Base-by-base conservation (phyloP, 768 basidiomycete genomes). In the Trametes villosa region DNA sequence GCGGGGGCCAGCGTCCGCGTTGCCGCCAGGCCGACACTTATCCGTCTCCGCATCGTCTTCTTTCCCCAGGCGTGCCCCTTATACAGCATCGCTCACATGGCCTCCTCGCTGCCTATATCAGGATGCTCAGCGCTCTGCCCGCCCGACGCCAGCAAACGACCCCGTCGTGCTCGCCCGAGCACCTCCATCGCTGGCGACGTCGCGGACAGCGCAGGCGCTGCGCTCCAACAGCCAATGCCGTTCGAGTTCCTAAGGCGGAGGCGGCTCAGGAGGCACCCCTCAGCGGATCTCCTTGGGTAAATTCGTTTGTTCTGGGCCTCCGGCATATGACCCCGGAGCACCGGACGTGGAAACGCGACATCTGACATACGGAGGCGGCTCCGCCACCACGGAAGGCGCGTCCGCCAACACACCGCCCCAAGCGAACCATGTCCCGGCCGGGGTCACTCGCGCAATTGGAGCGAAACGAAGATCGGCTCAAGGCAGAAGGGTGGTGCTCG, bases 211-310 rank as follows among this genome's bases (percentile, higher is more conserved):
- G 22, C n/a, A n/a, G 24, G 27, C 22, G 44, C 34, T 29, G 55
- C 34, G 52, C 36, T 27, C 55, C 55, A 38, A 34, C 38, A n/a
- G 44, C 34, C 33, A 15, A 27, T 52, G 41, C 59, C 59, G 59
- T 29, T 27, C 52, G 26, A 31, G 22, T 60, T 60, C 59, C 59
- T 60, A 60, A 51, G 29, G 26, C 45, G 59, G 52, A 53, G 59
- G 20, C 59, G 59, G 59, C 51, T 53, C 59, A 60, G 45, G 51
- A 20, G 53, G 18, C 9, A 33, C 45, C 26, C 59, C 30, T 44
- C 27, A 31, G 36, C 59, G 53, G 52, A 31, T 38, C 51, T 33
- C 59, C 34, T 18, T 46, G 52, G 59, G 52, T 54, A 54, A 27
- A 48, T 22, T 34, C 24, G 13, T 27, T n/a, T 34, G 53, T 41